Evolutionary conservation across 225 moss, liverwort and hornwort species (phyloP), one percentile per base, ranked within the genome.

Genomic region (Thuidium tamariscinum): DNA sequence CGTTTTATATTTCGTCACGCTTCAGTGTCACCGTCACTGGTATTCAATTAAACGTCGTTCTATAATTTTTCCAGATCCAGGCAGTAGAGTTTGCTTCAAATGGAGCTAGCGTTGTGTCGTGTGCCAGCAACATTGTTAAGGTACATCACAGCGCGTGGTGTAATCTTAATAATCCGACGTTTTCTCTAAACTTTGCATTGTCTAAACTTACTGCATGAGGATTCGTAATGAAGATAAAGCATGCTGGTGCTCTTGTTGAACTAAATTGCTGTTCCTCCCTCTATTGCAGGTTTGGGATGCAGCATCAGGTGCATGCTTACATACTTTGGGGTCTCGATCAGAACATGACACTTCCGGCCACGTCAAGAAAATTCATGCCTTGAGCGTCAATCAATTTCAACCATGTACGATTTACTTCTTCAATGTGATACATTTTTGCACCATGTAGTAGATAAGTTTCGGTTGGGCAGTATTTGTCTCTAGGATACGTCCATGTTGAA

Each of bases 21-120:
- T 62, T 74, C 8, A 60, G 51, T 82, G 74, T 81, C 25, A 74
- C 55, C 59, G 27, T 63, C 42, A 71, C 57, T 60, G 81, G 51
- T 63, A 65, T 72, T 89, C 76, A 74, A 26, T 77, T 56, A 30
- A 57, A 66, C 36, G 18, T 51, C 57, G 39, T 66, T 21, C 36
- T 9, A 16, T 55, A 61, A 54, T 87, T 77, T 32, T 82, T 76
- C 65, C 92, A 97, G 96, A 97, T 97, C 74, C 98, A 98, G 90
- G 95, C 94, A 86, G 97, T 98, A 85, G 95, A 98, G 79, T 97
- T 97, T 84, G 98, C 95, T 56, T 85, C 94, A 81, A 83, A 95
- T 89, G 98, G 98, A 87, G 90, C 94, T 70, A 90, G 91, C 39
- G 93, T 98, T 86, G 94, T 96, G 82, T 94, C 97, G 11, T 98